These are phyloP conservation scores for Plasmodium adleri DNA, from an alignment of 169 alveolate genomes.

Conservation along the genomic window DNA sequence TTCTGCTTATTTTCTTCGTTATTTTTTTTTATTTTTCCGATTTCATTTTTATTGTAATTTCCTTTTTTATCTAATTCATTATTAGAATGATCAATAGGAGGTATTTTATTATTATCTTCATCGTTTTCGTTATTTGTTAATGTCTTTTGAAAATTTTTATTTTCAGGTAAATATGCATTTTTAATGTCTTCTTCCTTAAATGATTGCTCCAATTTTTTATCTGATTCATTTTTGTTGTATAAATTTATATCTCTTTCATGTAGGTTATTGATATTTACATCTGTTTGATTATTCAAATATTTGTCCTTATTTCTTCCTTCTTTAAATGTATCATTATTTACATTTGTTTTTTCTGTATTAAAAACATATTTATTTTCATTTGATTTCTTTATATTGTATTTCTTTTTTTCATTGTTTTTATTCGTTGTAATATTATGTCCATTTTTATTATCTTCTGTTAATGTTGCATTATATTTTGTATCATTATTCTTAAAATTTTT, in stretches of 20 bases:
- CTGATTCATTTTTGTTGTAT: slow-evolving; percentile 1
- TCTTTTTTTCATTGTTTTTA: neutral
- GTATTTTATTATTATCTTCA: slow-evolving; percentile 10
- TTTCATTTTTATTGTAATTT: neutral
- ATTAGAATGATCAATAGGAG: slow-evolving; percentile 12
- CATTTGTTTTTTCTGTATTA: neutral
- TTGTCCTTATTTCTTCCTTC: neutral
- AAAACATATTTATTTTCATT: neutral
- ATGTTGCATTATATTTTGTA: too few species aligned
- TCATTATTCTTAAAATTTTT: slow-evolving; percentile 1
- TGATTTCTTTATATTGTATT: neutral
- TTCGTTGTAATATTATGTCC: too few species aligned
- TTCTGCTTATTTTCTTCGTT: neutral
- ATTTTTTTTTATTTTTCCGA: slow-evolving; percentile 17
- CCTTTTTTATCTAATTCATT: neutral
- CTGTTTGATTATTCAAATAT: neutral
- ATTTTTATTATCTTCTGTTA: too few species aligned
- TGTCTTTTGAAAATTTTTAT: slow-evolving; percentile 11
- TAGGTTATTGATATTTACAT: neutral
- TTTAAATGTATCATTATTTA: neutral
- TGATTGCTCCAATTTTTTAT: slow-evolving; percentile 3
- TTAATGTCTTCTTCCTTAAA: slow-evolving; percentile 21
- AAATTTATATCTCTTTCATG: neutral
- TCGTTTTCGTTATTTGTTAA: slow-evolving; percentile 6
- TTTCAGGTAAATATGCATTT: slow-evolving; percentile 5